Percentiles rank a stretch among this genome's conserved stretches.
Conservation (phyloP, 345 rosid genomes). For the Tarenaya hassleriana region DNA sequence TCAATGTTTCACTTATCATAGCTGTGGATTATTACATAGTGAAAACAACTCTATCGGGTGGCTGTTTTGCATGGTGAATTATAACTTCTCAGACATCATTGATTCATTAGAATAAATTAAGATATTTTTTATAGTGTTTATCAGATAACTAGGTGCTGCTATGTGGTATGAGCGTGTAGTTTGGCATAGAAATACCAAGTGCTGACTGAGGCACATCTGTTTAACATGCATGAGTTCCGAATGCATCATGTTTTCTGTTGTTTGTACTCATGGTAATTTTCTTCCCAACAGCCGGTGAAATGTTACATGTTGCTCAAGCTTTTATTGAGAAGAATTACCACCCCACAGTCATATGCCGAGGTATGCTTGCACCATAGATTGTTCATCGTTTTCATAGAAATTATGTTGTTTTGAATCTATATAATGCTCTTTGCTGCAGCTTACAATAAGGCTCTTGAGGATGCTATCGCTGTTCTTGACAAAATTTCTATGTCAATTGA, state of each 20-base stretch:
- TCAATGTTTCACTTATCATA: too few relatives aligned
- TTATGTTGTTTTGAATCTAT: conserved; percentile 1
- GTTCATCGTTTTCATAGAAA: background rate
- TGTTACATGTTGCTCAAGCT: conserved; percentile 97
- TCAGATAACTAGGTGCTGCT: background rate
- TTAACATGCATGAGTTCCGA: conserved; percentile 1
- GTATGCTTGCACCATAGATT: conserved; percentile 28
- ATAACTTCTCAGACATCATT: too few relatives aligned
- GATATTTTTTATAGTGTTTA: too few relatives aligned
- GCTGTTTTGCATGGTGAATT: too few relatives aligned
- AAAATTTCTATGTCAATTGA: conserved; percentile 88
- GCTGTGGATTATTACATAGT: too few relatives aligned
- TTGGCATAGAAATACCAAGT: background rate
- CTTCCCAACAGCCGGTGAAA: conserved; percentile 73
- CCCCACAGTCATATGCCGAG: conserved; percentile 92
- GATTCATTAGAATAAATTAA: too few relatives aligned
- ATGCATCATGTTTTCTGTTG: background rate
- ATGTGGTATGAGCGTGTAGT: conserved; percentile 1
- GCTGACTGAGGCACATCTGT: background rate
- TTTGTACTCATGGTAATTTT: background rate
- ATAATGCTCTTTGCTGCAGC: conserved; percentile 42
- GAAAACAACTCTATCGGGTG: too few relatives aligned
- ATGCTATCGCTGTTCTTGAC: conserved; percentile 86
- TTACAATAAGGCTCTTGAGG: conserved; percentile 87
- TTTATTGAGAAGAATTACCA: conserved; percentile 83